Conservation (phyloP, 306 rosid species). For the Boehmeria nivea region DNA sequence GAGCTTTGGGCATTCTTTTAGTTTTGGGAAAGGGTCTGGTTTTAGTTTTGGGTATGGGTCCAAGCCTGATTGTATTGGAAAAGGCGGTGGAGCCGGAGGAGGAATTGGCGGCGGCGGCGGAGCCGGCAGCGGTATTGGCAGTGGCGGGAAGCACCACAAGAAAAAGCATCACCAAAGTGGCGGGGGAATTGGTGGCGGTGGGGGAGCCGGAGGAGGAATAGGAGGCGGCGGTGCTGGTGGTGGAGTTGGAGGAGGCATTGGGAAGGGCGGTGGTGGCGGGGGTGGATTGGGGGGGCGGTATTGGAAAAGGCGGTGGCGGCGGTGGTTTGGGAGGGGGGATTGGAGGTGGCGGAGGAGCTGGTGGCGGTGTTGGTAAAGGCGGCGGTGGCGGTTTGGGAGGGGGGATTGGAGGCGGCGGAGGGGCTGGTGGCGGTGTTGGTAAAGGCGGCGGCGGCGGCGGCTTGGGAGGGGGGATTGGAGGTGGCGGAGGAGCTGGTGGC, state of each 20-base stretch:
- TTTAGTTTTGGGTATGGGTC: constrained; percentile 8
- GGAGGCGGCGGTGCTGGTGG: neutral
- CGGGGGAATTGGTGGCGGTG: neutral
- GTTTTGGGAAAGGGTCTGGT: constrained; percentile 18
- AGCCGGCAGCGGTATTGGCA: neutral
- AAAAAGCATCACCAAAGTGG: neutral
- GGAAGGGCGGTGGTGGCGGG: neutral
- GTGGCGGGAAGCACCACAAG: constrained; percentile 8
- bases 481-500: neutral
- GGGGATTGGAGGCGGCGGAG: constrained; percentile 2
- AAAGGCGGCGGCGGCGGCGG: neutral
- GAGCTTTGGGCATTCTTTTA: constrained; percentile 18
- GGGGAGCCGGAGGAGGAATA: neutral
- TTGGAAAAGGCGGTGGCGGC: neutral
- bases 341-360: constrained; percentile 2
- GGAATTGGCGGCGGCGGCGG: neutral
- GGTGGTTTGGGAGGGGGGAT: constrained; percentile 1
- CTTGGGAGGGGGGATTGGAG: neutral
- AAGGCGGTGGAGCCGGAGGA: neutral
- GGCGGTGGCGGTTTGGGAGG: neutral
- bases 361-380: constrained; percentile 12
- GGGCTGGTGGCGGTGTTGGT: neutral
- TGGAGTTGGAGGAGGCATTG: neutral
- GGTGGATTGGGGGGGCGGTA: constrained; percentile 4
- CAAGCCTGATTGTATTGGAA: constrained; percentile 17